Evolutionary conservation across 441 rosid genomes (phyloP), one percentile per base, ranked within the genome.

Genomic region (Theobroma grandiflorum): DNA sequence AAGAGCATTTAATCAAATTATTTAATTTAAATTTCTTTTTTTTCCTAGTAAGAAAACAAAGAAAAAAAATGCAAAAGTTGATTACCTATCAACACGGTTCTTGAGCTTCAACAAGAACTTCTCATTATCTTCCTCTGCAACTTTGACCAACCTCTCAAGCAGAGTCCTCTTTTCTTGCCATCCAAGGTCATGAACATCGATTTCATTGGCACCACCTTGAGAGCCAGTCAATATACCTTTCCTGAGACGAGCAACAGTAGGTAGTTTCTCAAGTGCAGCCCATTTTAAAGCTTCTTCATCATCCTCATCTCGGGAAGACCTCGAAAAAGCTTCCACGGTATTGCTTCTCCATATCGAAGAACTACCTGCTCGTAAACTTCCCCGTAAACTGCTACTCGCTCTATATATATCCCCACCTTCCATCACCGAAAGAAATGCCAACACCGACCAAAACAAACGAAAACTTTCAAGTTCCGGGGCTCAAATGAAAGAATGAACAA

Each of bases 71-170:
- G 1, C 31, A 26, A 26, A 26, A 26, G 31, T 26, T 26, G 31
- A 26, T 26, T 6, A 40, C 6, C 89, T 84, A 1, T 84, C 86
- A 22, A 90, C 5, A 11, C 93, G 84, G 10, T 79, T 37, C 85
- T 77, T 89, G 82, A 90, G 88, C 80, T 89, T 87, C 78, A 79
- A 61, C 86, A 90, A 72, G 80, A 90, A 85, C 80, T 72, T 75
- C 78, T 87, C 91, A 65, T 87, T 82, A 62, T 86, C 89, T 58
- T 86, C 88, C 22, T 83, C 89, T 0, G 87, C 84, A 9, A 73
- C 77, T 2, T 79, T 88, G 5, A 86, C 83, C 80, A 91, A 67
- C 70, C 89, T 81, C 47, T 86, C 90, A 1, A 89, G 14, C 78
- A 72, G 2, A 72, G 38, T 59, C 85, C 68, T 82, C 68, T 80